Percentiles rank a stretch among this genome's conserved stretches.
phyloP scores from a whole-genome alignment of 192 early-diverging fungal genomes.

The Gaertneriomyces sp. region DNA sequence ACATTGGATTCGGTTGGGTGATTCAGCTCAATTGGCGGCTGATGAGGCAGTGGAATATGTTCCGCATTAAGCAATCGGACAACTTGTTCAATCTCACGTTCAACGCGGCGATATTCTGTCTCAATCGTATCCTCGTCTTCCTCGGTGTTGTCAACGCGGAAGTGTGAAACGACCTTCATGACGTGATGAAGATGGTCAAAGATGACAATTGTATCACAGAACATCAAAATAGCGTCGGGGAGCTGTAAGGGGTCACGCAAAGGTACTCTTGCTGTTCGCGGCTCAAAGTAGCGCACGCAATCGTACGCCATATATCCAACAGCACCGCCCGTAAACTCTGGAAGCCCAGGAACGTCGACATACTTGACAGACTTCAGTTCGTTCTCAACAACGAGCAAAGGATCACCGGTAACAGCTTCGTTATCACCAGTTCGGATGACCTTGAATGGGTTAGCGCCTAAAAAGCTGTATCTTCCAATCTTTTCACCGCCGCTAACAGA shows the following conservation, averaged over 20 bases:
- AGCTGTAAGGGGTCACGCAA: constrained; percentile 81
- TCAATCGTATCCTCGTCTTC: constrained; percentile 49
- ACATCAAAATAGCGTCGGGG: constrained; percentile 90
- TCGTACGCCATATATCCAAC: constrained; percentile 98
- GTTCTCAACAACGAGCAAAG: constrained; percentile 78
- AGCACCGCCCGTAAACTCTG: constrained; percentile 87
- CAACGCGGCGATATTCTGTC: constrained; percentile 66
- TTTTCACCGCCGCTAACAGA: constrained; percentile 91
- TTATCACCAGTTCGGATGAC: constrained; percentile 72
- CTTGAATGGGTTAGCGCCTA: constrained; percentile 89
- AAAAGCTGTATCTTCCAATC: constrained; percentile 93
- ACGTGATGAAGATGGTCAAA: constrained; percentile 93
- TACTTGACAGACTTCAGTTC: constrained; percentile 74
- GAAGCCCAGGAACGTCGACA: constrained; percentile 78
- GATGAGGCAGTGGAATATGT: constrained; percentile 72
- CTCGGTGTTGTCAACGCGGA: constrained; percentile 37
- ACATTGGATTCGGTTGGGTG: constrained; percentile 80
- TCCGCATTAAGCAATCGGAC: constrained; percentile 69
- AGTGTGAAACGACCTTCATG: constrained; percentile 88
- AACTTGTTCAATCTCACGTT: constrained; percentile 63
- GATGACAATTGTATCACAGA: constrained; percentile 92
- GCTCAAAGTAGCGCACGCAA: constrained; percentile 97
- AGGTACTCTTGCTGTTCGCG: constrained; percentile 67
- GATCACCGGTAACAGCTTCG: constrained; percentile 76
- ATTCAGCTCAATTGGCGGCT: constrained; percentile 58